phyloP scores from a whole-genome alignment of 1,284 basidiomycete genomes.

The Rugosomyces carneus region DNA sequence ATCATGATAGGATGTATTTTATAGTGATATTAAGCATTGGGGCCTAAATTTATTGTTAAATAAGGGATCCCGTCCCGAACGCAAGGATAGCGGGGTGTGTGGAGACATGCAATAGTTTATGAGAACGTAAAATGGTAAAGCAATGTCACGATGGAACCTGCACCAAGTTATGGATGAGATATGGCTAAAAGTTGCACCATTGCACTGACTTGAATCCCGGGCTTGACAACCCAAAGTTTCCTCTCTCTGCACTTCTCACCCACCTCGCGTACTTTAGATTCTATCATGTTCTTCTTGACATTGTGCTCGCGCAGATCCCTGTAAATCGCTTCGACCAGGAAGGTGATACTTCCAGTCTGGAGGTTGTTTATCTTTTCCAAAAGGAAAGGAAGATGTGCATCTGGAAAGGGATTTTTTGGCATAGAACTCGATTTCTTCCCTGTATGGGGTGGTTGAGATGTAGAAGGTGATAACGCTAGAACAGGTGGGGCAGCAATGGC shows the following conservation, averaged over 20 bases:
- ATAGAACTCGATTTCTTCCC: constrained; percentile 26
- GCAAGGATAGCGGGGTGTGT: not conserved
- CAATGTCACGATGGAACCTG: constrained; percentile 5
- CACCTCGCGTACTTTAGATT: constrained; percentile 71
- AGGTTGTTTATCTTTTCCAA: constrained; percentile 51
- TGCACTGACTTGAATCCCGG: constrained; percentile 22
- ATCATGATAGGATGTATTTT: constrained; percentile 9
- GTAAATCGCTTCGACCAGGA: constrained; percentile 67
- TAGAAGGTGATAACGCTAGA: constrained; percentile 9
- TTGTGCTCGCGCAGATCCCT: constrained; percentile 59
- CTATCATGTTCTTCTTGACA: constrained; percentile 77
- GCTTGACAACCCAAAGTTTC: constrained; percentile 66
- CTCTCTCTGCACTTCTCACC: constrained; percentile 64
- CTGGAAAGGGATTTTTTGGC: constrained; percentile 64
- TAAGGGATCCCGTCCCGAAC: constrained; percentile 1
- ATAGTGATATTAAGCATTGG: constrained; percentile 1
- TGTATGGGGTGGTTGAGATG: constrained; percentile 8
- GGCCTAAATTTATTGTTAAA: constrained; percentile 4
- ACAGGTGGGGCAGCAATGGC: constrained; percentile 11
- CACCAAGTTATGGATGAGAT: not conserved
- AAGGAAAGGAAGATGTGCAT: constrained; percentile 51
- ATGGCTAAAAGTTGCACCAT: not conserved
- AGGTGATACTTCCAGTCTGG: constrained; percentile 52
- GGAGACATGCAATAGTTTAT: constrained; percentile 8
- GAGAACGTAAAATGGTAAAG: not conserved